Evolutionary conservation across 108 stramenopile species (phyloP).

Genomic region (Stephanodiscus triporus): DNA sequence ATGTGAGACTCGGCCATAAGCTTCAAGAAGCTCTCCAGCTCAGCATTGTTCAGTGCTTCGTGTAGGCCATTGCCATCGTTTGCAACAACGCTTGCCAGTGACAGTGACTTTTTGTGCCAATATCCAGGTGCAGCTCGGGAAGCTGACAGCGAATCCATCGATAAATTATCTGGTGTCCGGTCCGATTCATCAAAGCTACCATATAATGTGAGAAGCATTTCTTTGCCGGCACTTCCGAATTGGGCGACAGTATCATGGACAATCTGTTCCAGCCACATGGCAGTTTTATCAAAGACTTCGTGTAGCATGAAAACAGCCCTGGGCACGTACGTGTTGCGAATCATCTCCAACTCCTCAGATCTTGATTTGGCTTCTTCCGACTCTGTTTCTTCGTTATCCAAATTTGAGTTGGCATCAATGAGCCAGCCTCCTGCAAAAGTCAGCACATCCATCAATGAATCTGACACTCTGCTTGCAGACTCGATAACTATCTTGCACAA

Average conservation of each 20-base stretch:
- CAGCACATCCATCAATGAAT: slow-evolving; percentile 60
- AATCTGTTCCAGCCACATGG: slow-evolving; percentile 65
- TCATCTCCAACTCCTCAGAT: slow-evolving; percentile 45
- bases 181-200: slow-evolving; percentile 30
- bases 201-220: slow-evolving; percentile 44
- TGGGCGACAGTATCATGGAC: slow-evolving; percentile 53
- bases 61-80: slow-evolving; percentile 62
- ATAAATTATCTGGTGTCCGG: slow-evolving; percentile 1
- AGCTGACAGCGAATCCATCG: slow-evolving; percentile 16
- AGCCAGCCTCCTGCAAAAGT: slow-evolving; percentile 77
- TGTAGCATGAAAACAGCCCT: slow-evolving; percentile 61
- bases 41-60: slow-evolving; percentile 38
- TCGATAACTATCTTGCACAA: slow-evolving; percentile 47
- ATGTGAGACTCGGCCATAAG: slow-evolving; percentile 58
- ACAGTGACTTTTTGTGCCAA: slow-evolving; percentile 68
- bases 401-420: slow-evolving; percentile 37
- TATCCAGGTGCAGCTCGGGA: slow-evolving; percentile 58
- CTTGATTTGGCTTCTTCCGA: slow-evolving; percentile 46
- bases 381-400: slow-evolving; percentile 24
- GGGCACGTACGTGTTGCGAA: slow-evolving; percentile 57
- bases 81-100: slow-evolving; percentile 63
- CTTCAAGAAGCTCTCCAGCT: slow-evolving; percentile 51
- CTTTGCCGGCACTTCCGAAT: slow-evolving; percentile 34
- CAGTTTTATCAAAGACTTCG: slow-evolving; percentile 72
- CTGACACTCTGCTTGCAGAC: slow-evolving; percentile 55